Evolutionary conservation across 2,329 filamentous ascomycete species (phyloP).

Genomic region (Pseudocercospora cruenta): DNA sequence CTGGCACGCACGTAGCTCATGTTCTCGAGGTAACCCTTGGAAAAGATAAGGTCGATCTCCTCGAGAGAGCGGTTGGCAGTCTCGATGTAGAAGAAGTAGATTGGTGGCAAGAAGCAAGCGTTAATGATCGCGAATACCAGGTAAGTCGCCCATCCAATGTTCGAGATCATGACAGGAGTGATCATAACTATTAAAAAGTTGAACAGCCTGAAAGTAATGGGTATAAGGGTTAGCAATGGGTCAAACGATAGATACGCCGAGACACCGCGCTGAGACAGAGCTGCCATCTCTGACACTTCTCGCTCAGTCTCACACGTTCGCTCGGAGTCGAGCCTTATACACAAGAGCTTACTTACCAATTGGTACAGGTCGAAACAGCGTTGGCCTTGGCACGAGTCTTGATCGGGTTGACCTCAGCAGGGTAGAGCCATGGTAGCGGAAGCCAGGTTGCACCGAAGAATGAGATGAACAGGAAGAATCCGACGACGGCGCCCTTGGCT

Average conservation of each 20-base stretch:
- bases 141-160: slow-evolving; percentile 41
- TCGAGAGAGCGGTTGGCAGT: slow-evolving; percentile 39
- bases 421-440: slow-evolving; percentile 38
- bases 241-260: no score
- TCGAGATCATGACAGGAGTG: slow-evolving; percentile 24
- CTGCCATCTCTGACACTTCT: no score
- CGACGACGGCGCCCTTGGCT: slow-evolving; percentile 60
- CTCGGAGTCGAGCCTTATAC: no score
- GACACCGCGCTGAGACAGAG: no score
- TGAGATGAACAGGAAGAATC: slow-evolving; percentile 70
- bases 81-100: slow-evolving; percentile 42
- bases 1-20: slow-evolving; percentile 39
- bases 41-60: slow-evolving; percentile 41
- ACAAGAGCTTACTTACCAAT: slow-evolving; percentile 40
- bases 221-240: no score
- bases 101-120: slow-evolving; percentile 25
- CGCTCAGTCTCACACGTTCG: no score
- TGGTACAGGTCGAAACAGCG: slow-evolving; percentile 56
- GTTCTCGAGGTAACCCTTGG: slow-evolving; percentile 36
- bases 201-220: slow-evolving; percentile 14
- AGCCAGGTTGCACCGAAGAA: slow-evolving; percentile 64
- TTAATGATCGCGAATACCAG: slow-evolving; percentile 38
- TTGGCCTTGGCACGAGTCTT: slow-evolving; percentile 60
- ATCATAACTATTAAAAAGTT: slow-evolving; percentile 47
- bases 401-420: slow-evolving; percentile 45